Base-by-base conservation (phyloP, 83 land plant species). In the Picea abies region DNA sequence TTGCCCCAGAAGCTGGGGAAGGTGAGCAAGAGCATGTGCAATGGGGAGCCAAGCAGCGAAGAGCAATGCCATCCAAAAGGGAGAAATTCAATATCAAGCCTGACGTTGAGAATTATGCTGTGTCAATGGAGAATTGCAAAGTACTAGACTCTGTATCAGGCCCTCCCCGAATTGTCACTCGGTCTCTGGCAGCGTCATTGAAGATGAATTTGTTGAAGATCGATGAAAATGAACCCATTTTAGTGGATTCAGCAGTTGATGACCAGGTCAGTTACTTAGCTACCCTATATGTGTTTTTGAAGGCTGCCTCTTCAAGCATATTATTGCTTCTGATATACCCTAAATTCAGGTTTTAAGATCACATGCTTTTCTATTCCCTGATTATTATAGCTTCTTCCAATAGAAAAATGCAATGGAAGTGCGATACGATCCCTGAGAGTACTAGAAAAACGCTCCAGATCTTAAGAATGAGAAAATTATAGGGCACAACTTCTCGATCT, bases 11-110 rank as follows among this genome's bases (percentile, higher is more conserved):
- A 44, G 77, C 25, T n/a, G 22, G 19, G 52, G 52, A 44, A 47
- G 19, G 10, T 22, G 58, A 47, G 56, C 14, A 52, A 10, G 77
- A 73, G 23, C 58, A 47, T 47, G 47, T 73, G 77, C 44, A 73
- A 73, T 78, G 80, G 80, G 80, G 80, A 26, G 63, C 63, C 64
- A 78, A 14, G 41, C 64, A 78, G 11, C 56, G 80, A 35, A 78
- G 80, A 32, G 47, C 77, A 41, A 67, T 16, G n/a, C 1, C 47
- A 37, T 37, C 47, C 39, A 16, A 35, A n/a, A 73, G 16, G 15
- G 56, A n/a, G 77, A 73, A 41, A 16, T 41, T 11, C 41, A 39
- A 37, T 17, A 19, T 70, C 75, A 70, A 37, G 3, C 37, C n/a
- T 39, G 41, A 37, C 29, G 47, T 37, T 39, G 75, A 70, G 49